Conservation (phyloP, 768 basidiomycete genomes). For the Lactifluus echinatus region DNA sequence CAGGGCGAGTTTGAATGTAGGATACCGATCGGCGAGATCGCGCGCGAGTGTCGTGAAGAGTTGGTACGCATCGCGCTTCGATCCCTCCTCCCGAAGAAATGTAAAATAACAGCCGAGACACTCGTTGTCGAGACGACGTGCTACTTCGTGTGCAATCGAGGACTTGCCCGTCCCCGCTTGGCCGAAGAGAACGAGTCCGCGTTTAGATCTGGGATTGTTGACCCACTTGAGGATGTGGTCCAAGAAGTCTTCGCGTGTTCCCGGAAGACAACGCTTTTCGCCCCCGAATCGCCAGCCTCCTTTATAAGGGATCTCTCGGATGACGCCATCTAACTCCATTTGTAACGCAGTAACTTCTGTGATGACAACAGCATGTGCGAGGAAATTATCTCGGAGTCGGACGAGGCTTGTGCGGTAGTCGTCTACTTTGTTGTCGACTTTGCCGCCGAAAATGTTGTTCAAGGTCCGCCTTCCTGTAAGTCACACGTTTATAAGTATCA, state of each 20-base stretch:
- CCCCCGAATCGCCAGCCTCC: not conserved
- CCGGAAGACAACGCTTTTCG: not conserved
- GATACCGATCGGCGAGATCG: not conserved
- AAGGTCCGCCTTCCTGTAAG: too few species aligned
- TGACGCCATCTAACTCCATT: too few species aligned
- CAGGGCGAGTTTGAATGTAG: not conserved
- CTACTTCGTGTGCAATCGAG: too few species aligned
- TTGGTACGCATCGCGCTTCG: not conserved
- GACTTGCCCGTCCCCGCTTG: too few species aligned
- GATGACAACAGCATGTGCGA: too few species aligned
- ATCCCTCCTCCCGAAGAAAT: not conserved
- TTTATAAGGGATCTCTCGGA: not conserved
- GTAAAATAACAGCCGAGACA: not conserved
- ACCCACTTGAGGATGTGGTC: not conserved
- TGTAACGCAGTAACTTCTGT: too few species aligned
- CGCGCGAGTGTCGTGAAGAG: not conserved
- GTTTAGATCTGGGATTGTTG: not conserved
- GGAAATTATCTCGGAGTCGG: too few species aligned
- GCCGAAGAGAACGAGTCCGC: not conserved
- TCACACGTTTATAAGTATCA: too few species aligned
- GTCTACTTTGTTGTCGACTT: too few species aligned
- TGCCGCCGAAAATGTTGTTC: too few species aligned
- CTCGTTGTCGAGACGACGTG: not conserved
- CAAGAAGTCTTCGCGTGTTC: not conserved
- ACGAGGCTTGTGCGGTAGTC: too few species aligned